These are phyloP conservation scores for Coemansia sp. DNA, from an alignment of 192 early-diverging fungal species.

Conservation along the genomic window DNA sequence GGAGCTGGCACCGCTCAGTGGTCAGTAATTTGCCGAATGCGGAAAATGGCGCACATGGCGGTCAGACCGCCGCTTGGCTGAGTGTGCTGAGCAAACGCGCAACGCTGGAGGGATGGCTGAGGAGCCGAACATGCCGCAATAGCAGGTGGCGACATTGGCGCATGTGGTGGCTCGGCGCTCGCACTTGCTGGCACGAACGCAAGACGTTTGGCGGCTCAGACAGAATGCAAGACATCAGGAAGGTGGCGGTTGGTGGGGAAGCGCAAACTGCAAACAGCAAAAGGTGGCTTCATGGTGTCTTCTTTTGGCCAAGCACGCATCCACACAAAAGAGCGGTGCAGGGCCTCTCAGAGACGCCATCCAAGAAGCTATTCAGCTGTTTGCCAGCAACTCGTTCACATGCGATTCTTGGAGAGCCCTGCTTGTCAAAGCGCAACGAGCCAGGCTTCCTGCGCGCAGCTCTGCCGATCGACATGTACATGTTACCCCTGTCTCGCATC, in stretches of 20 bases:
- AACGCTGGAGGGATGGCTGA: background rate
- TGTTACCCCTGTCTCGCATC: background rate
- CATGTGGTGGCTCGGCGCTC: background rate
- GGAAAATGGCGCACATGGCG: background rate
- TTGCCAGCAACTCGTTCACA: background rate
- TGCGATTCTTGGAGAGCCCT: background rate
- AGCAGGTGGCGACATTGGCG: background rate
- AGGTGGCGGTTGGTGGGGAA: slow-evolving; percentile 4
- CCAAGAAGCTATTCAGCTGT: background rate
- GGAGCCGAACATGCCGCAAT: background rate
- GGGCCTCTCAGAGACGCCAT: slow-evolving; percentile 7
- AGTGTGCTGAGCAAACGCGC: background rate
- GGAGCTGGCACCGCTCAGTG: background rate
- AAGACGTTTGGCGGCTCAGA: background rate
- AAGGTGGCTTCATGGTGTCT: slow-evolving; percentile 9
- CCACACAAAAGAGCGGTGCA: background rate
- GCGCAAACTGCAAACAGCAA: too few relatives aligned
- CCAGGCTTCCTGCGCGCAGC: background rate
- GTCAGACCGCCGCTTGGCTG: background rate
- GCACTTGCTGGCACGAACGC: background rate
- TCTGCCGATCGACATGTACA: background rate
- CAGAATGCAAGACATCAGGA: slow-evolving; percentile 2
- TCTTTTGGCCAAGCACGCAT: background rate
- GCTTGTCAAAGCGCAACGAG: background rate
- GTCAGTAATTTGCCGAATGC: background rate